phyloP scores from a whole-genome alignment of 1,284 basidiomycete species.

The Pseudozyma sp. region DNA sequence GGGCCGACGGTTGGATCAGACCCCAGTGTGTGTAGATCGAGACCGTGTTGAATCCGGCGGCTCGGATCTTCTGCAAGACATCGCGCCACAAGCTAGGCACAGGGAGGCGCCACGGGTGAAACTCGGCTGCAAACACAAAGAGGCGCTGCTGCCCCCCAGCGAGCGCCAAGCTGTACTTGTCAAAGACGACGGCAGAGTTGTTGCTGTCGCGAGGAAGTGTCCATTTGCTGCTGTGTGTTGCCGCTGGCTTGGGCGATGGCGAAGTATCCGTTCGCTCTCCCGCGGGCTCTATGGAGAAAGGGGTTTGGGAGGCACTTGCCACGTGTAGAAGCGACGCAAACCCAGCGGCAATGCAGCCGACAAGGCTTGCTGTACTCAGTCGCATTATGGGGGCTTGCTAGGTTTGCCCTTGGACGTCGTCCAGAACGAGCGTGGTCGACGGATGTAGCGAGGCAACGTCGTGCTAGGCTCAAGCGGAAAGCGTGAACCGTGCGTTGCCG shows the following conservation, averaged over 20 bases:
- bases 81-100: constrained; percentile 83
- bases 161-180: constrained; percentile 47
- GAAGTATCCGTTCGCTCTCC: neutral
- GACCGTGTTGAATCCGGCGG: constrained; percentile 78
- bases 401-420: neutral
- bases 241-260: neutral
- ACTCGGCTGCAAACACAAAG: constrained; percentile 72
- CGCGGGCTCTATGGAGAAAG: constrained; percentile 10
- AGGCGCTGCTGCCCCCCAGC: constrained; percentile 34
- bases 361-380: constrained; percentile 7
- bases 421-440: neutral
- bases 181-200: constrained; percentile 44
- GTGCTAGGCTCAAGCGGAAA: neutral
- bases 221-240: constrained; percentile 15
- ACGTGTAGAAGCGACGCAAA: constrained; percentile 6
- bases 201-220: constrained; percentile 27
- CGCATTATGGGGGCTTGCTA: constrained; percentile 10
- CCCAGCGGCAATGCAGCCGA: constrained; percentile 13
- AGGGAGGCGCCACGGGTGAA: constrained; percentile 84
- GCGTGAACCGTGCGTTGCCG: constrained; percentile 24
- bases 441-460: neutral
- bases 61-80: constrained; percentile 82
- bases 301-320: constrained; percentile 18
- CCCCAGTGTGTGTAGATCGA: constrained; percentile 74
- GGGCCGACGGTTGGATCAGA: constrained; percentile 79